Percentiles rank a stretch among this genome's conserved stretches.
phyloP scores from a whole-genome alignment of 176 grass and related monocot genomes.

The Saccharum spontaneum region DNA sequence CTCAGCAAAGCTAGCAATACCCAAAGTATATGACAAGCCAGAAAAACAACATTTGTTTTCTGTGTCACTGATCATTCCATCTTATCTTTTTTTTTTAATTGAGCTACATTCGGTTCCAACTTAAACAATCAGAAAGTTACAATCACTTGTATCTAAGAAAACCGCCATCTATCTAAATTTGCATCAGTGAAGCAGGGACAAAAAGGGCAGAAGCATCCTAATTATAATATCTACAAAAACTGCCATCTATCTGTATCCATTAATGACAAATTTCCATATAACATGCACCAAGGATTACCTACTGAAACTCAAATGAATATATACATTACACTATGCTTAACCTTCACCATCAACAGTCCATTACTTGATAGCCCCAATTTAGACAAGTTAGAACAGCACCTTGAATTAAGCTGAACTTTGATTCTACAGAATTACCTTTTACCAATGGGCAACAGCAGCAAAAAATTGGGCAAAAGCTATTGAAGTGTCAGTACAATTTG shows the following conservation, averaged over 20 bases:
- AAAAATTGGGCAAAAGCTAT: neutral
- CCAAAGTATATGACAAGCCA: constrained; percentile 20
- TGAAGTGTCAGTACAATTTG: neutral
- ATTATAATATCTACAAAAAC: neutral
- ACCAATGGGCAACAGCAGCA: neutral
- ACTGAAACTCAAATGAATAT: neutral
- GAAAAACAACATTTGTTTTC: neutral
- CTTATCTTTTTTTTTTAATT: neutral
- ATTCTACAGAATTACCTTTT: neutral
- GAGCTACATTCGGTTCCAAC: neutral
- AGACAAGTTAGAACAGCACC: neutral
- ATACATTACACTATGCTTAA: neutral
- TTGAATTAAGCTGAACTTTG: neutral
- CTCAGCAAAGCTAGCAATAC: neutral
- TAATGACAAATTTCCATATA: neutral
- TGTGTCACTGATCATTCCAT: neutral
- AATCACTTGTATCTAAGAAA: neutral
- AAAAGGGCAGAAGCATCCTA: neutral
- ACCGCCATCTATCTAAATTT: neutral
- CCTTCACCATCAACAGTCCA: neutral
- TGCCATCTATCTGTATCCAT: neutral
- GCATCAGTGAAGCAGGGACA: neutral
- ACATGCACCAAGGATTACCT: neutral
- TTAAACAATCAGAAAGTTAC: constrained; percentile 4
- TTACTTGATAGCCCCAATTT: neutral